Conservation (phyloP, 2,329 filamentous ascomycete genomes). For the Diaporthe sp. region DNA sequence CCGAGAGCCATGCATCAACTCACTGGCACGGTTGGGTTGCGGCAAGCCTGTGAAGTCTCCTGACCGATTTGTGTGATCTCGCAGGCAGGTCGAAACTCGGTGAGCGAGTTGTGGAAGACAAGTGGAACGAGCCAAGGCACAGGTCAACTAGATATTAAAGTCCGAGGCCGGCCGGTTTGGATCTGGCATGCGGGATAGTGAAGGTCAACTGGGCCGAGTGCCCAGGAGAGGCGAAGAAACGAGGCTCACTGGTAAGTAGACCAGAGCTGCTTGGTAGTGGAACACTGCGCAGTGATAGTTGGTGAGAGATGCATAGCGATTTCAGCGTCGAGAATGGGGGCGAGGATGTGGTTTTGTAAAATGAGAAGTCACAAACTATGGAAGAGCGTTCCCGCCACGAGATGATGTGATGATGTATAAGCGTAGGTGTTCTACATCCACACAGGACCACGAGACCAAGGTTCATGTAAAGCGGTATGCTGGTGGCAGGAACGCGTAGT, state of each 20-base stretch:
- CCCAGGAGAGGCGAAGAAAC: not conserved
- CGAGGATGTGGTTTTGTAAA: not conserved
- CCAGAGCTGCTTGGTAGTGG: not conserved
- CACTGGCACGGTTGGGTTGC: not conserved
- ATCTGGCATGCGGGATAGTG: not conserved
- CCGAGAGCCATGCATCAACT: not conserved
- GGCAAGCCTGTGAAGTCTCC: not conserved
- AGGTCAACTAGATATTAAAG: not conserved
- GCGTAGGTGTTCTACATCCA: not conserved
- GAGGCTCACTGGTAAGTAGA: not conserved
- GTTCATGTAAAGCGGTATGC: not conserved
- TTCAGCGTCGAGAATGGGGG: not conserved
- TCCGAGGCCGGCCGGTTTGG: not conserved
- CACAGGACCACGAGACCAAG: not conserved
- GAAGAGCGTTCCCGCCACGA: not conserved
- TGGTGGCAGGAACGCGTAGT: not conserved
- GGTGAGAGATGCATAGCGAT: constrained; percentile 7
- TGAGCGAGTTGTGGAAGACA: not conserved
- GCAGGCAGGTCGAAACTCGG: not conserved
- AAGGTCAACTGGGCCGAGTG: not conserved
- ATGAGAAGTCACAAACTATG: not conserved
- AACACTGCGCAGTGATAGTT: not conserved
- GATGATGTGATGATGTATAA: not conserved
- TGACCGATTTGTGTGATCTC: not conserved
- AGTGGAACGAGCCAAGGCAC: not conserved